Evolutionary conservation across 2,329 filamentous ascomycete species (phyloP), one percentile per base, ranked within the genome.

Genomic region (Ophiostoma australiae): DNA sequence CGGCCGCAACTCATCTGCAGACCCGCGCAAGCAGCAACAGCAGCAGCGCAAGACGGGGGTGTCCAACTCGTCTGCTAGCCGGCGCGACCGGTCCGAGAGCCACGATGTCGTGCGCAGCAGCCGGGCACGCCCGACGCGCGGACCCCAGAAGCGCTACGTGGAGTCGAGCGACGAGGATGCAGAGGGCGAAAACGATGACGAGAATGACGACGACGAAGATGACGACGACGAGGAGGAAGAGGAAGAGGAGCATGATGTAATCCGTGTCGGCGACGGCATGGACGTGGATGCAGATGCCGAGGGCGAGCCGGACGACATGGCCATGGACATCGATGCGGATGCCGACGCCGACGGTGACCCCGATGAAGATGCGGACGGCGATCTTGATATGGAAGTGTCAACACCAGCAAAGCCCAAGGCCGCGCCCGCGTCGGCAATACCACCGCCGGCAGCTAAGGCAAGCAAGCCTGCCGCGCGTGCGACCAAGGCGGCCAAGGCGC

Each of bases 61-160:
- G 35, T 27, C 63, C 63, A 66, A 66, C 63, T 23, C 63, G 35
- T 66, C 63, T 20, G 35, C 63, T 3, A 39, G 73, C 71, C 76
- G 77, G 68, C 77, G 79, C 52, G 80, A 81, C 31, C 76, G 77
- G 65, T 83, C 83, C 69, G 79, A 79, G 33, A 81, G 81, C 33
- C 81, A 82, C 39, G 82, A 85, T 74, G 84, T 85, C 68, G 77
- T 85, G 23, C 79, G 81, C 35, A 82, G 83, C 52, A 85, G 84
- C 39, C 66, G 66, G 2, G 66, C 66, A 75, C 81, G 86, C 68
- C 74, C 76, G 6, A 86, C 84, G 72, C 82, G 85, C 10, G 84
- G 83, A 6, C 82, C 81, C 23, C 86, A 86, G 79, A 88, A 87
- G 79, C 87, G 83, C 74, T 88, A 88, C 70, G 84, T 89, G 33